phyloP scores from a whole-genome alignment of 768 basidiomycete genomes.

The Rickenella mellea region DNA sequence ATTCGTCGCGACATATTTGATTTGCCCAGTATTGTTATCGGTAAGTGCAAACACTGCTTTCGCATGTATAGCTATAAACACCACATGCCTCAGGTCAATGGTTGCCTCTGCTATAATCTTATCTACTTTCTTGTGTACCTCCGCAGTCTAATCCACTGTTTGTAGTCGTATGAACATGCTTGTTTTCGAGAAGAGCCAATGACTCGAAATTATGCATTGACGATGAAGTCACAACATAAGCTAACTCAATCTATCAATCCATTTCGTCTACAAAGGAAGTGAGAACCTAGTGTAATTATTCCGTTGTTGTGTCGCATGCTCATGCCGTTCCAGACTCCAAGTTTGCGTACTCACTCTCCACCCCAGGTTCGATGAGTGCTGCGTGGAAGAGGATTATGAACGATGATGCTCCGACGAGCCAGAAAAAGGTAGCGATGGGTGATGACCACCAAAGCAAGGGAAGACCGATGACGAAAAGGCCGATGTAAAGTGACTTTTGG shows the following conservation, averaged over 20 bases:
- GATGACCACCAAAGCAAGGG: slow-evolving; percentile 77
- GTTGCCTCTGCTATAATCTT: slow-evolving; percentile 73
- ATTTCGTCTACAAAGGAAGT: background rate
- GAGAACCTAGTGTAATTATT: background rate
- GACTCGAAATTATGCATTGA: too few species aligned
- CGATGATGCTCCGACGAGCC: slow-evolving; percentile 83
- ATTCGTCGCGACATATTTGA: slow-evolving; percentile 90
- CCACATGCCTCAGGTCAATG: slow-evolving; percentile 56
- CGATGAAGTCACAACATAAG: too few species aligned
- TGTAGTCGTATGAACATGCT: too few species aligned
- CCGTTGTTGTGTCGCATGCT: too few species aligned
- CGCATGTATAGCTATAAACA: slow-evolving; percentile 4
- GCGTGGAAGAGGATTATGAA: slow-evolving; percentile 85
- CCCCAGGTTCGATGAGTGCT: slow-evolving; percentile 82
- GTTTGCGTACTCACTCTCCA: slow-evolving; percentile 84
- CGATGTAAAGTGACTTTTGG: slow-evolving; percentile 82
- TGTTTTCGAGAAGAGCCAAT: too few species aligned
- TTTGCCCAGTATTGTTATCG: slow-evolving; percentile 81
- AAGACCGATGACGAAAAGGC: slow-evolving; percentile 84
- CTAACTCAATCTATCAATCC: background rate
- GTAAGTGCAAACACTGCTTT: slow-evolving; percentile 28
- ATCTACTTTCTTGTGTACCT: too few species aligned
- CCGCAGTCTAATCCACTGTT: too few species aligned
- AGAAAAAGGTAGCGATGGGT: slow-evolving; percentile 81
- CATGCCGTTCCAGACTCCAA: slow-evolving; percentile 43